Conservation (phyloP, 768 basidiomycete genomes). For the Kwoniella mangroviensis region DNA sequence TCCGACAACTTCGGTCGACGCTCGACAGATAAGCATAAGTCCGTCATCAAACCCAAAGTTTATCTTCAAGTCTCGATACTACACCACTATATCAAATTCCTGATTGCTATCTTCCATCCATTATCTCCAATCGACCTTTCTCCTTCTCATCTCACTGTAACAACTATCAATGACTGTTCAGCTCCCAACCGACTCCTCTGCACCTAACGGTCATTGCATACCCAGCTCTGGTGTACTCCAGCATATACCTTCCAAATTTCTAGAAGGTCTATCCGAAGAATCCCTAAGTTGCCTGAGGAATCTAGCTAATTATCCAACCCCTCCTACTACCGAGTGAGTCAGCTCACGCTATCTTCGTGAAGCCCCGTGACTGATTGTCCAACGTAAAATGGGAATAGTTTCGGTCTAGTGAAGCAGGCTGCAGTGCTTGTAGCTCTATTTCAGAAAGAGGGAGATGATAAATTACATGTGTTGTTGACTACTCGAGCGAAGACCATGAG, state of each 20-base stretch:
- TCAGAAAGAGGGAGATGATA: conserved; percentile 65
- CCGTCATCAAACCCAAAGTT: too few species aligned
- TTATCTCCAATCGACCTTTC: too few species aligned
- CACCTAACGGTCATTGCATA: not conserved
- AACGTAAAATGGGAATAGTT: conserved; percentile 14
- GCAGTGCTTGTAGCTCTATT: conserved; percentile 81
- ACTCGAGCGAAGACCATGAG: conserved; percentile 69
- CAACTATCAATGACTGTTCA: not conserved
- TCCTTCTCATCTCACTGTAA: not conserved
- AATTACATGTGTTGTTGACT: conserved; percentile 77
- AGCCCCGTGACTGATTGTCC: not conserved
- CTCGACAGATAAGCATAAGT: not conserved
- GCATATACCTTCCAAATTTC: conserved; percentile 1
- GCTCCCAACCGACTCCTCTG: not conserved
- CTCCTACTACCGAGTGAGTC: conserved; percentile 39
- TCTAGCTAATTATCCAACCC: conserved; percentile 27
- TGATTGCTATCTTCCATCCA: too few species aligned
- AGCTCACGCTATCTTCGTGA: conserved; percentile 21
- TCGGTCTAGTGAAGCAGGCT: conserved; percentile 63
- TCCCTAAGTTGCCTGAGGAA: conserved; percentile 39
- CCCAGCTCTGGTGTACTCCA: not conserved
- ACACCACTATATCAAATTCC: too few species aligned
- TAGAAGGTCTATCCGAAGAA: conserved; percentile 37
- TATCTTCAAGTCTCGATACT: too few species aligned
- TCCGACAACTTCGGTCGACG: not conserved